Conservation (phyloP, 345 rosid species). For the Mallotus nudiflorus region DNA sequence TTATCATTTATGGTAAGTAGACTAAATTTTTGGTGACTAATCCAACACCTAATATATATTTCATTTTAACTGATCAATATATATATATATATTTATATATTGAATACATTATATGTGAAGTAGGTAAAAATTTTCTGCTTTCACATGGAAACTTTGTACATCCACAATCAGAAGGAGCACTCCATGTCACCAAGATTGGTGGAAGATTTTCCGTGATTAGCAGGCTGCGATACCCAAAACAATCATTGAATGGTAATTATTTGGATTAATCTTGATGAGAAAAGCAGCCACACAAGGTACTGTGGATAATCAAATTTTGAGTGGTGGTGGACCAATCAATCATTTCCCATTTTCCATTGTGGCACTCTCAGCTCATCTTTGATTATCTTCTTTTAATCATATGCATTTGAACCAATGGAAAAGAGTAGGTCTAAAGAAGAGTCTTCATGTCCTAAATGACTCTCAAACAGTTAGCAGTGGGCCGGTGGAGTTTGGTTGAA, state of each 20-base stretch:
- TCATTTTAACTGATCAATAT: no score
- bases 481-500: neutral
- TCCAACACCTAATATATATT: no score
- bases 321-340: constrained; percentile 38
- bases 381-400: neutral
- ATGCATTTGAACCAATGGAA: constrained; percentile 23
- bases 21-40: no score
- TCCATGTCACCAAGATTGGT: constrained; percentile 30
- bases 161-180: neutral
- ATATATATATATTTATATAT: no score
- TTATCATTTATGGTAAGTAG: no score
- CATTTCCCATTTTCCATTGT: constrained; percentile 24
- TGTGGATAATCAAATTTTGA: constrained; percentile 21
- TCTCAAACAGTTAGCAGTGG: neutral
- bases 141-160: no score
- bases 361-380: constrained; percentile 12
- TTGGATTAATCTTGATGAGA: constrained; percentile 11
- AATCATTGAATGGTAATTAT: constrained; percentile 28
- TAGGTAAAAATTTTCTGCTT: no score
- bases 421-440: constrained; percentile 1
- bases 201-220: constrained; percentile 29
- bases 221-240: constrained; percentile 22
- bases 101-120: no score
- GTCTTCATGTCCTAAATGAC: constrained; percentile 3
- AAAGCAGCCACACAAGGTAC: constrained; percentile 22